phyloP scores from a whole-genome alignment of 129 eudicot genomes.

The Helianthus tuberosus region DNA sequence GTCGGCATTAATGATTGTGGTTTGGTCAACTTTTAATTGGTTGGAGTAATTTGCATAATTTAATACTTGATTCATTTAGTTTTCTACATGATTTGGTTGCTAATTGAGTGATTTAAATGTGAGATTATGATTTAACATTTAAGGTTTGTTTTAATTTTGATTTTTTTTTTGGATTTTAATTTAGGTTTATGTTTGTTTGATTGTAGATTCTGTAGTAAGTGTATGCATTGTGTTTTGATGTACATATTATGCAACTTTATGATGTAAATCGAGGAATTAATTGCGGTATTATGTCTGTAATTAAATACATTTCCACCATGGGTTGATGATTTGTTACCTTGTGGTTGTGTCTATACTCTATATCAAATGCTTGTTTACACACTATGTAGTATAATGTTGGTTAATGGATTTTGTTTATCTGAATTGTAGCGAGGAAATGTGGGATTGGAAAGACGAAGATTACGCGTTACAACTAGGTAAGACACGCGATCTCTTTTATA shows the following conservation, averaged over 20 bases:
- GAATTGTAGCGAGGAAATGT: conserved; percentile 55
- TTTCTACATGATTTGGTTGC: conserved; percentile 18
- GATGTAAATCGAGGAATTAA: conserved; percentile 21
- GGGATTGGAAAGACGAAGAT: conserved; percentile 71
- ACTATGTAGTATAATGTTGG: conserved; percentile 2
- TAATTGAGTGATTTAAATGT: conserved; percentile 27
- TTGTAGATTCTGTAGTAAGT: conserved; percentile 39
- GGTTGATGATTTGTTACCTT: background rate
- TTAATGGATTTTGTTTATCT: background rate
- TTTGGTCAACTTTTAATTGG: conserved; percentile 33
- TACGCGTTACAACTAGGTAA: conserved; percentile 55
- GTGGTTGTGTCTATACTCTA: background rate
- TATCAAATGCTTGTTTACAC: background rate
- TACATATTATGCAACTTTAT: conserved; percentile 9
- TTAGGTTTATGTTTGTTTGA: conserved; percentile 20
- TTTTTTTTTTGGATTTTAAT: conserved; percentile 25
- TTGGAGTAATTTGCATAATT: conserved; percentile 21
- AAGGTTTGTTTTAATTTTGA: conserved; percentile 8
- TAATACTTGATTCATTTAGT: conserved; percentile 20
- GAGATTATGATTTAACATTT: conserved; percentile 18
- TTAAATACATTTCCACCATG: background rate
- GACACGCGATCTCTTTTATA: background rate
- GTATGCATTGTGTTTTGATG: conserved; percentile 17
- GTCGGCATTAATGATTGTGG: conserved; percentile 25
- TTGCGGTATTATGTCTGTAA: background rate